These are phyloP conservation scores for Clohesyomyces aquaticus DNA, from an alignment of 495 filamentous ascomycete genomes.

Conservation along the genomic window DNA sequence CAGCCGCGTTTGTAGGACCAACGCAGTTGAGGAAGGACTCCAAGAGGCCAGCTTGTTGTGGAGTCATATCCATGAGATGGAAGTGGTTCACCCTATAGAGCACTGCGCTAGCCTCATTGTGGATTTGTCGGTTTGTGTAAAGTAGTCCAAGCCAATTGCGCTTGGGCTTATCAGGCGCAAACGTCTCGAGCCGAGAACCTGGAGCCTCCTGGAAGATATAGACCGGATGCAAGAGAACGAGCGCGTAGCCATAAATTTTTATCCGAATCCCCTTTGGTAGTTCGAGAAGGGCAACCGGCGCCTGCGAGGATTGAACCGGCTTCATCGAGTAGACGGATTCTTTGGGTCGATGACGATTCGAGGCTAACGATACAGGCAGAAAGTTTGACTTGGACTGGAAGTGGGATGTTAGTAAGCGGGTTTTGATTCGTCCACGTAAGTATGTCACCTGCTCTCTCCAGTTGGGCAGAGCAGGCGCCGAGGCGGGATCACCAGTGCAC, in stretches of 20 bases:
- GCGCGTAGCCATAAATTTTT: background rate
- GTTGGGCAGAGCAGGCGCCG: background rate
- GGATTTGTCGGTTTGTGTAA: constrained; percentile 3
- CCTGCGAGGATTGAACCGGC: constrained; percentile 3
- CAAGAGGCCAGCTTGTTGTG: constrained; percentile 8
- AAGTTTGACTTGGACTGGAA: constrained; percentile 3
- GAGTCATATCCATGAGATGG: constrained; percentile 15
- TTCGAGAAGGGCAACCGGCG: background rate
- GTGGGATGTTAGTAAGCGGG: background rate
- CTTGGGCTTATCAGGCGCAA: constrained; percentile 6
- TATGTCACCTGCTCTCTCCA: background rate
- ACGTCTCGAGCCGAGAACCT: constrained; percentile 1
- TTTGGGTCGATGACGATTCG: constrained; percentile 8
- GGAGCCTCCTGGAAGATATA: constrained; percentile 8
- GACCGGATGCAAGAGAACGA: constrained; percentile 7
- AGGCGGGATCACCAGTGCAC: background rate
- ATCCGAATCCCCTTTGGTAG: background rate
- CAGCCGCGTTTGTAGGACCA: constrained; percentile 7
- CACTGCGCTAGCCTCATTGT: constrained; percentile 4
- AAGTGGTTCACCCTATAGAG: constrained; percentile 11
- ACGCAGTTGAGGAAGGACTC: constrained; percentile 8
- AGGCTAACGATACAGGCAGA: background rate
- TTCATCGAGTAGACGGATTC: constrained; percentile 1
- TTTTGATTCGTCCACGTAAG: constrained; percentile 10
- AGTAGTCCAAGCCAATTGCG: constrained; percentile 15